Percentiles rank a stretch among this genome's conserved stretches.
These are phyloP conservation scores for Raphanus hybrid DNA, from an alignment of 441 rosid species.

Conservation along the genomic window DNA sequence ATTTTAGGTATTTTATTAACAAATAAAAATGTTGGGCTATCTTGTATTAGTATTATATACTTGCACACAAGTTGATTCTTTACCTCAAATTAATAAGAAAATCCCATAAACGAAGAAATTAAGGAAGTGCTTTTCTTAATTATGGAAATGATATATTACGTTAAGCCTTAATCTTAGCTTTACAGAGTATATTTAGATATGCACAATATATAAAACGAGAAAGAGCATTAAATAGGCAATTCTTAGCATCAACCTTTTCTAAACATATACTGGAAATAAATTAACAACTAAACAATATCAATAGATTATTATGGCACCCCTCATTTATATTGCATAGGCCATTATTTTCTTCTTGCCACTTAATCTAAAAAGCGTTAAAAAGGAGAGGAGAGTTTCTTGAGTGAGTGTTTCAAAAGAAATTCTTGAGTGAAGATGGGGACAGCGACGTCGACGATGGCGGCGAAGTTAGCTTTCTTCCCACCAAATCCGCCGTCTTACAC, in stretches of 20 bases:
- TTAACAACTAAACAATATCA: constrained; percentile 12
- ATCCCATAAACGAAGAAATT: neutral
- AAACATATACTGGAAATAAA: constrained; percentile 9
- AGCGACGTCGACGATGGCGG: constrained; percentile 65
- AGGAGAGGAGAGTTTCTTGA: neutral
- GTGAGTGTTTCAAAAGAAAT: neutral
- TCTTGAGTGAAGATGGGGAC: constrained; percentile 50
- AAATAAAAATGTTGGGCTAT: neutral
- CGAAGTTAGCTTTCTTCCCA: constrained; percentile 66
- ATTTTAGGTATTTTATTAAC: neutral
- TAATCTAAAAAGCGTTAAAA: neutral
- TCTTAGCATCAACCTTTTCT: constrained; percentile 12
- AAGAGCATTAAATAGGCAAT: constrained; percentile 15
- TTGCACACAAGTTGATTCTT: neutral
- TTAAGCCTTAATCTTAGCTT: constrained; percentile 34
- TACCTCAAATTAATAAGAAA: constrained; percentile 1
- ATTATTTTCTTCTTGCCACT: constrained; percentile 19
- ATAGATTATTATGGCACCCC: constrained; percentile 12
- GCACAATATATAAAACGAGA: neutral
- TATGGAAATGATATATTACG: constrained; percentile 21
- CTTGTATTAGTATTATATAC: neutral
- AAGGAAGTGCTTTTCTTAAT: neutral
- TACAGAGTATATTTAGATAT: neutral
- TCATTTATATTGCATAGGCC: constrained; percentile 26
- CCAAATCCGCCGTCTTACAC: constrained; percentile 62